A percentile compares a stretch with the other conserved stretches of the same genome.
These are phyloP conservation scores for Rhodotorula paludigena DNA, from an alignment of 768 basidiomycete genomes.

Conservation along the genomic window DNA sequence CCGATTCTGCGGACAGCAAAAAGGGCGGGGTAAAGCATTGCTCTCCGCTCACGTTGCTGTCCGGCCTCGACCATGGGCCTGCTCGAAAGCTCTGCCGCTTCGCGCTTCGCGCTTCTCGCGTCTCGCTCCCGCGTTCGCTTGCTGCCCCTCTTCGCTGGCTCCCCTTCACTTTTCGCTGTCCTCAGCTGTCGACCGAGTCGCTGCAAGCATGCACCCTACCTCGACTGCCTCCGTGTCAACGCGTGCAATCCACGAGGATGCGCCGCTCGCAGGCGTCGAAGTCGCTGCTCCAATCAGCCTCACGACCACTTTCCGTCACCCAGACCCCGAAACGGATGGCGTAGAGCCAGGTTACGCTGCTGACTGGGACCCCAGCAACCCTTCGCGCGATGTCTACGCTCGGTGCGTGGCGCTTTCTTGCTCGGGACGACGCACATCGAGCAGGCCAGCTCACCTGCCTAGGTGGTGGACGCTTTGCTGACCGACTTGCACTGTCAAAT, in stretches of 20 bases:
- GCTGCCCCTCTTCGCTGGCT: no score
- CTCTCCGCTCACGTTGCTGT: no score
- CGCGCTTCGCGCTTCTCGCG: not conserved
- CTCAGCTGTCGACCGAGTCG: no score
- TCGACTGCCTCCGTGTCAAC: not conserved
- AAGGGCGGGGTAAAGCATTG: no score
- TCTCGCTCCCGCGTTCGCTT: not conserved
- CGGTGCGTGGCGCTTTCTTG: conserved; percentile 62
- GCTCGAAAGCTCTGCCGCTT: no score
- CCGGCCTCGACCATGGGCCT: no score
- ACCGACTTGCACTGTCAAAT: not conserved
- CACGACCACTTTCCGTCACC: conserved; percentile 38
- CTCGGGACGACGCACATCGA: not conserved
- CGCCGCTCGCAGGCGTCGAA: conserved; percentile 1
- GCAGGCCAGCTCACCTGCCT: conserved; percentile 53
- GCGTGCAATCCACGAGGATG: conserved; percentile 19
- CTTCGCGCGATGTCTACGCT: conserved; percentile 67
- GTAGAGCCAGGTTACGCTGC: conserved; percentile 16
- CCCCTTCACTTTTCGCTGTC: not conserved
- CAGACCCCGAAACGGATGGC: conserved; percentile 14
- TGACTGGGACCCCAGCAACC: conserved; percentile 52
- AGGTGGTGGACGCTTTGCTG: not conserved
- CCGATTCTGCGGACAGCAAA: no score
- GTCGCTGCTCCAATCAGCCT: conserved; percentile 28
- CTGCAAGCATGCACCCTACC: not conserved